Base-by-base conservation (phyloP, 2,329 filamentous ascomycete species). In the Pyrenophora tritici-repentis region DNA sequence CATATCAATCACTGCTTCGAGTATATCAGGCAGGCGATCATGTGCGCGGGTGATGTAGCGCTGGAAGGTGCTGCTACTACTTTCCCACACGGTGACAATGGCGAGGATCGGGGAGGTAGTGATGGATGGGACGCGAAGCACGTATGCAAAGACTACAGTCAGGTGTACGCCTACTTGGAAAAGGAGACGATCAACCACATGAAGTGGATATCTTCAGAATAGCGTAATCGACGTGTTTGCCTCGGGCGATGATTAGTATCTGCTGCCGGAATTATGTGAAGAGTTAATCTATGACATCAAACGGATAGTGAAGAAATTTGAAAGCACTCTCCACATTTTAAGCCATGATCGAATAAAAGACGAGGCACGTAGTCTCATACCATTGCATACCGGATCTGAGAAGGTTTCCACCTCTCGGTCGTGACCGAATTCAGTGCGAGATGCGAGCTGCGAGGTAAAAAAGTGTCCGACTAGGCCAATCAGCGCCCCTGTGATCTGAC, bases 1-100 rank as follows among this genome's bases (percentile, higher is more conserved):
- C 69, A 71, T 26, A 59, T 72, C 22, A 70, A 66, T 39, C 69
- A 72, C 50, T 71, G 68, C 53, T 72, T 70, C 45, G 68, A 71
- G 20, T 71, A 72, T 46, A 61, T 72, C 16, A 45, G 68, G 14
- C 69, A 72, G 41, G 65, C 65, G 1, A 62, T 72, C 22, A 70
- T 71, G 68, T 72, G 69, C 47, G 57, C 64, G 3, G 69, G 65
- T 5, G 69, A 72, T 35, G 66, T 71, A 2, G 68, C 69, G 33
- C 42, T 72, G 2, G 68, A 71, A 44, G 70, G 70, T 2, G 65
- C 66, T 4, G 66, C 62, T 17, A 71, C 67, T 9, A 69, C 64
- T 5, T 72, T 72, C 35, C 68, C 70, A 2, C 51, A 56, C 1
- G 50, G 44, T 6, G 56, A 57, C 34, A 47, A 53, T 1, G 66